These are phyloP conservation scores for Rutstroemia sp. DNA, from an alignment of 2,329 filamentous ascomycete species.

Conservation along the genomic window DNA sequence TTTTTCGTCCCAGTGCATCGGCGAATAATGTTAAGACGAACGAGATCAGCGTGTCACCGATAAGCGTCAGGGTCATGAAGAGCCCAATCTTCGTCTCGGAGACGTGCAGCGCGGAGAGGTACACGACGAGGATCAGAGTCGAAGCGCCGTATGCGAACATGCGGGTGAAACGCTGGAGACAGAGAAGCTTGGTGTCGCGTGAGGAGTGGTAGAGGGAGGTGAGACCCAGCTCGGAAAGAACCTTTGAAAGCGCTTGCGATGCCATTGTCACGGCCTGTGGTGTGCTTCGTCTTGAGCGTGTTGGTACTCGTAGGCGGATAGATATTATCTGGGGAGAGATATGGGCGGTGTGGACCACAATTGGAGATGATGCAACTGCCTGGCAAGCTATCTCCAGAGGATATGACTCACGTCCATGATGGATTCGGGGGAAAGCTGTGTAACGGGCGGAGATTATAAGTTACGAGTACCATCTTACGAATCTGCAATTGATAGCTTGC, in stretches of 20 bases:
- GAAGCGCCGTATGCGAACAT: conserved; percentile 56
- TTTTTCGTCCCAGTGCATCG: conserved; percentile 47
- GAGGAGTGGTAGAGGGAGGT: conserved; percentile 35
- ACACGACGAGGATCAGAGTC: conserved; percentile 50
- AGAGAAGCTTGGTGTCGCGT: conserved; percentile 49
- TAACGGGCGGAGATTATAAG: too few species aligned
- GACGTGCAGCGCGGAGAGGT: conserved; percentile 43
- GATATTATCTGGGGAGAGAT: too few species aligned
- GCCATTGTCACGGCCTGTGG: conserved; percentile 15
- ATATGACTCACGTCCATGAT: too few species aligned
- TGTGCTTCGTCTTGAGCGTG: background rate
- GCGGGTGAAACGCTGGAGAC: conserved; percentile 51
- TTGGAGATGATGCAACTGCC: too few species aligned
- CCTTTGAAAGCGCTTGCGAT: conserved; percentile 10
- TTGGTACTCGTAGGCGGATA: background rate
- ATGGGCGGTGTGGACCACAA: too few species aligned
- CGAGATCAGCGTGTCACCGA: conserved; percentile 52
- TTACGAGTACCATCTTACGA: too few species aligned
- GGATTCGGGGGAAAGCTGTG: too few species aligned
- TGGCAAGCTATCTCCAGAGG: too few species aligned
- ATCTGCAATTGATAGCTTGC: too few species aligned
- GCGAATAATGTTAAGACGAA: conserved; percentile 51
- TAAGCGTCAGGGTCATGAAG: conserved; percentile 59
- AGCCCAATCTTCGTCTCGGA: conserved; percentile 48
- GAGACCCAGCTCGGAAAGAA: conserved; percentile 38